Conservation (phyloP, 345 rosid genomes). For the Brassica napus region Da-Ae NC_063444.1:7527001-7527500, state of each 20-base stretch:
- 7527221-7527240: not conserved
- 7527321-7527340: not conserved
- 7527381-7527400: too few relatives aligned
- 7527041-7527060: not conserved
- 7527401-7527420: too few relatives aligned
- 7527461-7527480: not conserved
- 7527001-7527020: not conserved
- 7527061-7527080: slow-evolving; percentile 23
- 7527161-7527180: too few relatives aligned
- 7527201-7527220: not conserved
- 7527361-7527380: not conserved
- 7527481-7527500: too few relatives aligned
- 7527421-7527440: not conserved
- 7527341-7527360: not conserved
- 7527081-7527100: slow-evolving; percentile 1
- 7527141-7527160: not conserved
- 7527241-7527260: not conserved
- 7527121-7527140: not conserved
- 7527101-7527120: slow-evolving; percentile 13
- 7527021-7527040: not conserved
- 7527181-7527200: not conserved
- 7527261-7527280: too few relatives aligned
- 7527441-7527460: not conserved
- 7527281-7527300: not conserved
- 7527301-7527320: not conserved